These are phyloP conservation scores for Mycena polygramma DNA, from an alignment of 768 basidiomycete species.

Conservation along the genomic window DNA sequence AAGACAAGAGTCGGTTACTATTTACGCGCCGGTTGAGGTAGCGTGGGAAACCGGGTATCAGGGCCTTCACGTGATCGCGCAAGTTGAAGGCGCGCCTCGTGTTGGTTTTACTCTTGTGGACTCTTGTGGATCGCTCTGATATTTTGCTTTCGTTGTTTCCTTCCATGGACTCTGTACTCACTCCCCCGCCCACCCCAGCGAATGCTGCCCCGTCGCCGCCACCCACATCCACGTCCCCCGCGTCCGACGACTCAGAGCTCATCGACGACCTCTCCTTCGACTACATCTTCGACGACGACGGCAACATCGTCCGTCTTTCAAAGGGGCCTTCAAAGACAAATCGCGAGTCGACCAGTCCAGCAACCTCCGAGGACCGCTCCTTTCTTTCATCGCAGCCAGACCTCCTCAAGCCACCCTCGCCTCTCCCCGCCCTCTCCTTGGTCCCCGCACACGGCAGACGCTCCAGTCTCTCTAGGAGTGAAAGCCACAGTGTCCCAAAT, in stretches of 20 bases:
- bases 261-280: constrained; percentile 78
- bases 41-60: too few relatives aligned
- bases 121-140: too few relatives aligned
- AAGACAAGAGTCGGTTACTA: too few relatives aligned
- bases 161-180: constrained; percentile 10
- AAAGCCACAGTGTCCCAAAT: constrained; percentile 44
- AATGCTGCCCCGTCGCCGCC: constrained; percentile 44
- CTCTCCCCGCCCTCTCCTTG: constrained; percentile 31
- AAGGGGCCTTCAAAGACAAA: constrained; percentile 64
- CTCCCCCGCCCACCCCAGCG: constrained; percentile 10
- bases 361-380: constrained; percentile 58
- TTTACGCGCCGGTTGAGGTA: too few relatives aligned
- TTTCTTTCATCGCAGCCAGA: constrained; percentile 49
- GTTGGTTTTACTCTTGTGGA: too few relatives aligned
- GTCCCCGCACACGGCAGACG: constrained; percentile 40
- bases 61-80: too few relatives aligned
- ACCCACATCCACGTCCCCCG: constrained; percentile 45
- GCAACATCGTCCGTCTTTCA: constrained; percentile 68
- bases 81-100: too few relatives aligned
- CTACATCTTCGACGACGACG: constrained; percentile 67
- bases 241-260: constrained; percentile 69
- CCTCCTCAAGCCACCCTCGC: constrained; percentile 45
- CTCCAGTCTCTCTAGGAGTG: constrained; percentile 45
- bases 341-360: constrained; percentile 55
- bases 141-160: constrained; percentile 22